These are phyloP conservation scores for Taiozyma sp. DNA, from an alignment of 1,139 yeast genomes.

Conservation along the genomic window DNA sequence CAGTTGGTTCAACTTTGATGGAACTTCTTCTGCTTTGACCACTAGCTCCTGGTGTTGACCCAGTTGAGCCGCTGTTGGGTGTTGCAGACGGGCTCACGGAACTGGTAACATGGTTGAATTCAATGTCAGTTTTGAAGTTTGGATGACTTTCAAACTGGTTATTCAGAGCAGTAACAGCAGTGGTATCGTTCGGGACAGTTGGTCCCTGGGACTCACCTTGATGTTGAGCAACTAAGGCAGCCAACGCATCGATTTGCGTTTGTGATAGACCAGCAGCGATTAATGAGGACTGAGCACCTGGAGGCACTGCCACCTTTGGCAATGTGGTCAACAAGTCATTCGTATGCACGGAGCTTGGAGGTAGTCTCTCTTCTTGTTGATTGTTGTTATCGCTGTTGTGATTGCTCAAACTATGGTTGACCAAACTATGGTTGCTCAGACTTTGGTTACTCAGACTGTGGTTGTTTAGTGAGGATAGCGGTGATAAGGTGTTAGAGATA, in stretches of 20 bases:
- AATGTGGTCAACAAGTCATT: conserved; percentile 28
- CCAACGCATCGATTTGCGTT: conserved; percentile 66
- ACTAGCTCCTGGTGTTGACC: background rate
- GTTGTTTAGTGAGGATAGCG: conserved; percentile 6
- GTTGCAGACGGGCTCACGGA: conserved; percentile 5
- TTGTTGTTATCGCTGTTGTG: background rate
- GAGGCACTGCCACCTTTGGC: conserved; percentile 66
- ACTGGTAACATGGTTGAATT: background rate
- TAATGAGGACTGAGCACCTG: conserved; percentile 61
- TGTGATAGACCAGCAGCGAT: conserved; percentile 61
- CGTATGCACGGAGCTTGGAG: background rate
- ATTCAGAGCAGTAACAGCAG: background rate
- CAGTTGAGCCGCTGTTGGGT: conserved; percentile 3
- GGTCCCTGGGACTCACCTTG: conserved; percentile 29
- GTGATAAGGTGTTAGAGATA: conserved; percentile 8
- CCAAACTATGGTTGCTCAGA: background rate
- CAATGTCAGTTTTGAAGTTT: too few species aligned
- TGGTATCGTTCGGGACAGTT: conserved; percentile 1
- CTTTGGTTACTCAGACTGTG: background rate
- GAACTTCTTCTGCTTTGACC: conserved; percentile 1
- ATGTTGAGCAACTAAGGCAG: conserved; percentile 70
- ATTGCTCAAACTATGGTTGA: conserved; percentile 1
- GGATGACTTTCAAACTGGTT: background rate
- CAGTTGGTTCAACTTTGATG: conserved; percentile 12
- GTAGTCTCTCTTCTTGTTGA: background rate